phyloP scores from a whole-genome alignment of 306 rosid species.

The Crotalaria pallida region DNA sequence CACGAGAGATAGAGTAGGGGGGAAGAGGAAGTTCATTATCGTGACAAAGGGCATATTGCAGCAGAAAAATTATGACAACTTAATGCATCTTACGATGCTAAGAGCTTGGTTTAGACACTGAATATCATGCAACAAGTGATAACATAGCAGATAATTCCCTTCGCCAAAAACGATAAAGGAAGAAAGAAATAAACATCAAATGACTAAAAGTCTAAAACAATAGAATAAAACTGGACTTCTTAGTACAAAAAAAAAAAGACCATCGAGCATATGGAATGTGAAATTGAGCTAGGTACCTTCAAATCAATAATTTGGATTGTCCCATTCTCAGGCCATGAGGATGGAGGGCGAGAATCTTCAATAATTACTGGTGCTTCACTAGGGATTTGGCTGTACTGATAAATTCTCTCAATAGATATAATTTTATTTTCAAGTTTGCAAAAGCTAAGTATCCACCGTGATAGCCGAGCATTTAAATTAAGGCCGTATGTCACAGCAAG shows the following conservation, averaged over 20 bases:
- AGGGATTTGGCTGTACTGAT: constrained; percentile 86
- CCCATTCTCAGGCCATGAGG: constrained; percentile 82
- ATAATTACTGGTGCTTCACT: constrained; percentile 69
- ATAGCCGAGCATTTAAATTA: constrained; percentile 76
- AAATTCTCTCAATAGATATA: constrained; percentile 91
- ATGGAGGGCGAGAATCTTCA: constrained; percentile 70
- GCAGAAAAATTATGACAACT: neutral
- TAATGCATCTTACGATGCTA: neutral
- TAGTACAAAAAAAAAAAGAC: constrained; percentile 7
- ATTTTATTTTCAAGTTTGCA: constrained; percentile 98
- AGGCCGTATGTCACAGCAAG: constrained; percentile 92
- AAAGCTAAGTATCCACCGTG: constrained; percentile 95
- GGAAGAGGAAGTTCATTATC: neutral
- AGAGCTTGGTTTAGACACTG: constrained; percentile 10
- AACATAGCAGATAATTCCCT: neutral
- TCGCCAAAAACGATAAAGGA: neutral
- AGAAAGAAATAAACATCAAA: neutral
- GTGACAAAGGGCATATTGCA: neutral
- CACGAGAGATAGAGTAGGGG: neutral
- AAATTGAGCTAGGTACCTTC: constrained; percentile 48
- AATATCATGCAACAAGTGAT: neutral
- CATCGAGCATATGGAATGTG: neutral
- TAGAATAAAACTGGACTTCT: neutral
- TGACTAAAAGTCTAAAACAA: neutral
- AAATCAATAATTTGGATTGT: constrained; percentile 64